A percentile compares a stretch with the other conserved stretches of the same genome.
phyloP scores from a whole-genome alignment of 176 grass and related monocot genomes.

The Neostapfia colusana region DNA sequence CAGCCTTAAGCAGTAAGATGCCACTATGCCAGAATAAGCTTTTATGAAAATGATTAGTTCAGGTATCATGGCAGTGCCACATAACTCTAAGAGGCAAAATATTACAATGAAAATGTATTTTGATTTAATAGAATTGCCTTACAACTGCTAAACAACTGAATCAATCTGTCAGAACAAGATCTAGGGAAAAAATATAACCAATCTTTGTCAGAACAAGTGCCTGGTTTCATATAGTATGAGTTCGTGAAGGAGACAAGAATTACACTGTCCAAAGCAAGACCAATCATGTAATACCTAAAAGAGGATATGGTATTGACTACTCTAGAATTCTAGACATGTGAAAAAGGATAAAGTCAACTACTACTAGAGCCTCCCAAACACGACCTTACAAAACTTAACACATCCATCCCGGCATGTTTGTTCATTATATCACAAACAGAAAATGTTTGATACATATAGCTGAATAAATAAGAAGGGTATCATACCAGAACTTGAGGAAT shows the following conservation, averaged over 20 bases:
- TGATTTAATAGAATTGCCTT: not conserved
- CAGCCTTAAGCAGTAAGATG: not conserved
- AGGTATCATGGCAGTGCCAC: not conserved
- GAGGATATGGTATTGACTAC: not conserved
- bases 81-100: not conserved
- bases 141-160: not conserved
- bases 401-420: not conserved
- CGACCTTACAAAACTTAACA: not conserved
- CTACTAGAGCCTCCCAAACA: conserved; percentile 7
- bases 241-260: conserved; percentile 9
- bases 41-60: too few species aligned
- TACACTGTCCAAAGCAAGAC: conserved; percentile 11
- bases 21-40: too few species aligned
- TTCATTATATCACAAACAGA: conserved; percentile 8
- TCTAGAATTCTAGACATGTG: not conserved
- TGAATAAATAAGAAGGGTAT: not conserved
- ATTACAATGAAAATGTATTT: not conserved
- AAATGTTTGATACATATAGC: conserved; percentile 4
- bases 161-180: not conserved
- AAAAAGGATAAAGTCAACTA: not conserved
- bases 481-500: conserved; percentile 92
- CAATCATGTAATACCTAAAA: conserved; percentile 23
- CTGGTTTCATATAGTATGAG: not conserved
- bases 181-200: not conserved
- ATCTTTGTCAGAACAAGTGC: conserved; percentile 36